Conservation (phyloP, 306 rosid species). For the Dalbergia oliveri region DNA sequence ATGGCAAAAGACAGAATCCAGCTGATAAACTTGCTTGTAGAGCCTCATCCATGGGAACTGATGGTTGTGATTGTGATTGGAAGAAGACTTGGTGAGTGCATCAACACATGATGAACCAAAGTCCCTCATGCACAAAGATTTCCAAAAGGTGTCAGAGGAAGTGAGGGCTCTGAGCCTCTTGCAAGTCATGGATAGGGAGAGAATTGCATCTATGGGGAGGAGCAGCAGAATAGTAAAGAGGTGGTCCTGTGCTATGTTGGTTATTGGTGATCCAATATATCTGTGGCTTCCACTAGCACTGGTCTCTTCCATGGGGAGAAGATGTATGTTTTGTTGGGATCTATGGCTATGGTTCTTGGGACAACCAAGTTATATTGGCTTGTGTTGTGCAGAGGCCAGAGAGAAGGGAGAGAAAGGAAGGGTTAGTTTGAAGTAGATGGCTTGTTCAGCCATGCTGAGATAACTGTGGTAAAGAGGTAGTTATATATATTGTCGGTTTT, state of each 20-base stretch:
- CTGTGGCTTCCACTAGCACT: constrained; percentile 46
- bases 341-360: constrained; percentile 48
- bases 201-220: constrained; percentile 77
- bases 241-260: constrained; percentile 73
- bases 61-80: constrained; percentile 35
- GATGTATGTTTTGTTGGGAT: constrained; percentile 9
- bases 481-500: too few species aligned
- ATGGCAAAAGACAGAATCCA: constrained; percentile 67
- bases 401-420: background rate
- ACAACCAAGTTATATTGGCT: constrained; percentile 23
- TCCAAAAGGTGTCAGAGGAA: constrained; percentile 79
- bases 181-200: constrained; percentile 82
- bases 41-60: constrained; percentile 79
- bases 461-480: too few species aligned
- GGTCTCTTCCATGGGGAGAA: constrained; percentile 65
- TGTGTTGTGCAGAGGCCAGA: constrained; percentile 41
- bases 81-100: constrained; percentile 54
- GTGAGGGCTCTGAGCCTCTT: constrained; percentile 68
- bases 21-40: constrained; percentile 65
- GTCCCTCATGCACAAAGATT: constrained; percentile 74
- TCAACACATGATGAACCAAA: constrained; percentile 77
- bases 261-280: constrained; percentile 70
- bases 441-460: constrained; percentile 33
- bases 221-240: constrained; percentile 69
- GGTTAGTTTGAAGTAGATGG: constrained; percentile 41